Percentiles rank a stretch among this genome's conserved stretches.
Evolutionary conservation across 305 asterid species (phyloP).

Genomic region (Solanum hybrid): DNA sequence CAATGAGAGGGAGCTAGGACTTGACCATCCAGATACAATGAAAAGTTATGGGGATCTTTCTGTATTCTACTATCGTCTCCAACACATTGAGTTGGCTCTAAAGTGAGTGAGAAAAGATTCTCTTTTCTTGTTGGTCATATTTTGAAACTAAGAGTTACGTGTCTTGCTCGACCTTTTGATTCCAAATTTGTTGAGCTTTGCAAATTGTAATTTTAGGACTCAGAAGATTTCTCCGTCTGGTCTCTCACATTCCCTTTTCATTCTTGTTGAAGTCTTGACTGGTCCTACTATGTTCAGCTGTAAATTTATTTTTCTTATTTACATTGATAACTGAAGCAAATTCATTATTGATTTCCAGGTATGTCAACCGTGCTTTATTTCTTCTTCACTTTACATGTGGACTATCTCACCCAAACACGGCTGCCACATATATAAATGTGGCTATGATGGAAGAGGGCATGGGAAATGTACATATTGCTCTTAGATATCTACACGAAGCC

Average conservation of each 20-base stretch:
- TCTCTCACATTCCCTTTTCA: constrained; percentile 3
- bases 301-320: not conserved
- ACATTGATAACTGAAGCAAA: not conserved
- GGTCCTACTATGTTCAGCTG: constrained; percentile 4
- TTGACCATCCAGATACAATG: constrained; percentile 99
- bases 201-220: not conserved
- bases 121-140: constrained; percentile 7
- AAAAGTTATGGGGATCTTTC: constrained; percentile 99
- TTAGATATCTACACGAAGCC: constrained; percentile 98
- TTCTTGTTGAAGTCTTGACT: constrained; percentile 6
- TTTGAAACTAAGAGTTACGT: not conserved
- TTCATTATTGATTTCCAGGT: constrained; percentile 46
- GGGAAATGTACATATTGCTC: constrained; percentile 99
- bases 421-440: constrained; percentile 96
- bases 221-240: not conserved
- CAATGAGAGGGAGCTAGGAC: constrained; percentile 98
- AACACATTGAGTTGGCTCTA: constrained; percentile 93
- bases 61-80: constrained; percentile 97
- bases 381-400: constrained; percentile 99
- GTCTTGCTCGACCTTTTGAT: not conserved
- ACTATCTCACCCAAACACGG: constrained; percentile 97
- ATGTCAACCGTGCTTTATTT: constrained; percentile 93
- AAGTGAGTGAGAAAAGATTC: constrained; percentile 51
- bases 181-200: not conserved
- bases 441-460: constrained; percentile 99